phyloP scores from a whole-genome alignment of 2,329 filamentous ascomycete species.

The Podosphaera fusca region DNA sequence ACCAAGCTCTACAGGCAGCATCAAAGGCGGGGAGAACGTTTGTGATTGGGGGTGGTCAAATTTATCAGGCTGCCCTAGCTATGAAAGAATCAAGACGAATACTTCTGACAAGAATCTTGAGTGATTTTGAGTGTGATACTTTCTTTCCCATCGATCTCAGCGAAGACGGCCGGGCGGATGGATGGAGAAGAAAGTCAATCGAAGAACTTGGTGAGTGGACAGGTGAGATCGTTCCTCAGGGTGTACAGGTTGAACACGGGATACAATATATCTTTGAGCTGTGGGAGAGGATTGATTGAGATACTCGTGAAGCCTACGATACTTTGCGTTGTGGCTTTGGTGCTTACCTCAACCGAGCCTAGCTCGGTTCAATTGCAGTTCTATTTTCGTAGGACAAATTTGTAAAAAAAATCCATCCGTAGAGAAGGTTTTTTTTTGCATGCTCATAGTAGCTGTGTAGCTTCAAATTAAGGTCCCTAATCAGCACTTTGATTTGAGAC shows the following conservation, averaged over 20 bases:
- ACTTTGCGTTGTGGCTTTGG: no score
- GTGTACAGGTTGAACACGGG: conserved; percentile 36
- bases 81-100: conserved; percentile 34
- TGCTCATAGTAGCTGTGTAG: no score
- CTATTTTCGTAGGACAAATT: no score
- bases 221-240: conserved; percentile 37
- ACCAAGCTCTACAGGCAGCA: conserved; percentile 2
- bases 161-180: conserved; percentile 10
- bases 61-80: conserved; percentile 52
- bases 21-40: conserved; percentile 27
- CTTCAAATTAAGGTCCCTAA: no score
- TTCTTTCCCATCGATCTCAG: conserved; percentile 40
- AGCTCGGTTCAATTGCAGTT: no score
- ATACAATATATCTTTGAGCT: conserved; percentile 49
- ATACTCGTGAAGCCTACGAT: background rate
- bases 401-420: no score
- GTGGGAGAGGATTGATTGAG: conserved; percentile 31
- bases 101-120: conserved; percentile 43
- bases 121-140: conserved; percentile 55
- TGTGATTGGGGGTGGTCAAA: conserved; percentile 73
- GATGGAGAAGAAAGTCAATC: conserved; percentile 31
- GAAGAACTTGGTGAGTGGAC: conserved; percentile 36
- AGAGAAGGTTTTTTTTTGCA: no score
- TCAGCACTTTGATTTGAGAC: no score
- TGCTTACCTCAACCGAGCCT: no score